Conservation (phyloP, 108 stramenopile species). For the Mediolabrus comicus region DNA sequence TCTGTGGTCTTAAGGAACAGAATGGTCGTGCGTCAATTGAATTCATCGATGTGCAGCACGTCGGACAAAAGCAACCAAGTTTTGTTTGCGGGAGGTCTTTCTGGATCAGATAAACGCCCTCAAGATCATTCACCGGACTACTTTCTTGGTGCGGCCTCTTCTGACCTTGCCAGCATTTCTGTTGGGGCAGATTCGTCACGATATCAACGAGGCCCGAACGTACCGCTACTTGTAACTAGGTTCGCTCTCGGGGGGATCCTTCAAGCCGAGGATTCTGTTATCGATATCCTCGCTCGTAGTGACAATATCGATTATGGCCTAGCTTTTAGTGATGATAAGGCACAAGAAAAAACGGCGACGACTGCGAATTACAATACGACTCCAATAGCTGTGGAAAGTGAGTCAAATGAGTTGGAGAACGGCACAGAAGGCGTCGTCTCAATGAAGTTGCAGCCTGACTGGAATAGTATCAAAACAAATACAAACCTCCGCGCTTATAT, state of each 20-base stretch:
- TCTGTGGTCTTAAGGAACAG: background rate
- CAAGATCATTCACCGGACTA: slow-evolving; percentile 73
- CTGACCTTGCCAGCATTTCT: slow-evolving; percentile 63
- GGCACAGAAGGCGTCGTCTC: background rate
- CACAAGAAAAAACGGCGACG: background rate
- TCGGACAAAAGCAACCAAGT: slow-evolving; percentile 2
- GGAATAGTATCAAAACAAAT: slow-evolving; percentile 45
- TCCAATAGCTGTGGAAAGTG: slow-evolving; percentile 5
- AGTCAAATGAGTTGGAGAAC: slow-evolving; percentile 8
- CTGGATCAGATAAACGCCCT: slow-evolving; percentile 59
- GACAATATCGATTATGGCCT: slow-evolving; percentile 14
- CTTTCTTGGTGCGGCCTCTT: slow-evolving; percentile 65
- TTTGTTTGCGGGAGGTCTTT: slow-evolving; percentile 48
- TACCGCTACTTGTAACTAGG: slow-evolving; percentile 76
- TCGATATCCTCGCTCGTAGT: slow-evolving; percentile 40
- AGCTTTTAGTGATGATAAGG: background rate
- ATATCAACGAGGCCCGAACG: slow-evolving; percentile 71
- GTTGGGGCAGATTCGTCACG: slow-evolving; percentile 77
- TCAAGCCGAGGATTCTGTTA: slow-evolving; percentile 57
- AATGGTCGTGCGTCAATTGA: background rate
- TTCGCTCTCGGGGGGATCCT: slow-evolving; percentile 69
- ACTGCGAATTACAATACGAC: background rate
- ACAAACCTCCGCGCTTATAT: slow-evolving; percentile 56
- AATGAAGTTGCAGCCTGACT: background rate
- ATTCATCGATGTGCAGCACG: background rate